Conservation (phyloP, 495 filamentous ascomycete species). For the Parathielavia hyrcaniae region DNA sequence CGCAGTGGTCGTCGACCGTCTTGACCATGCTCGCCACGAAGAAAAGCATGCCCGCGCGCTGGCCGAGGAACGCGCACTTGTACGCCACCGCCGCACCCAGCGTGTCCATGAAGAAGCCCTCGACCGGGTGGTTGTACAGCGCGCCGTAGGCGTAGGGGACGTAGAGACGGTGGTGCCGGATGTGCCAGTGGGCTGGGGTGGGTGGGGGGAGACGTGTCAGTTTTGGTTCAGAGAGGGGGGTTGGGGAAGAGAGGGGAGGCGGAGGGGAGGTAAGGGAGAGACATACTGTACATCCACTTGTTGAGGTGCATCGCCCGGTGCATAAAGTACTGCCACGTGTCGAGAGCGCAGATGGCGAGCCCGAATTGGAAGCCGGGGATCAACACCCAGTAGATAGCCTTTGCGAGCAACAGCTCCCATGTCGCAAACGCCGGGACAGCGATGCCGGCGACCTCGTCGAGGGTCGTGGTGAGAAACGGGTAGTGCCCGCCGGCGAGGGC, state of each 20-base stretch:
- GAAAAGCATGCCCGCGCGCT: constrained; percentile 76
- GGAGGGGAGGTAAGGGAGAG: background rate
- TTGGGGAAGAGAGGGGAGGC: background rate
- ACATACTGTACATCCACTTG: constrained; percentile 92
- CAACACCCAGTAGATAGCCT: constrained; percentile 69
- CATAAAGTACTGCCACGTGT: constrained; percentile 96
- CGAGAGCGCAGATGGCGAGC: constrained; percentile 65
- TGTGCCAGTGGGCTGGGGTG: constrained; percentile 71
- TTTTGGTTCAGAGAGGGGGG: background rate
- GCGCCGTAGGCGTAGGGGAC: constrained; percentile 97
- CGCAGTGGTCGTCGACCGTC: constrained; percentile 96
- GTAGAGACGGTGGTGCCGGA: constrained; percentile 90
- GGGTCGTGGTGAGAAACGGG: constrained; percentile 47
- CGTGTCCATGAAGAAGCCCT: constrained; percentile 90
- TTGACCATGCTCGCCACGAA: constrained; percentile 83
- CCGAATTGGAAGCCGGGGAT: constrained; percentile 70
- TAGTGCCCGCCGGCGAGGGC: constrained; percentile 68
- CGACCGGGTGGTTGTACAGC: constrained; percentile 89
- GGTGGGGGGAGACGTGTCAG: constrained; percentile 20
- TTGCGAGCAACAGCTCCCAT: constrained; percentile 73
- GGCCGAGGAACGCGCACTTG: constrained; percentile 66
- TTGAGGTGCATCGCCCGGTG: constrained; percentile 93
- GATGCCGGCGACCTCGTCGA: constrained; percentile 39
- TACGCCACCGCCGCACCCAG: constrained; percentile 77
- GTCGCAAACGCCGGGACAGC: constrained; percentile 51